Percentiles rank a stretch among this genome's conserved stretches.
These are phyloP conservation scores for Hevea brasiliensis DNA, from an alignment of 345 rosid species.

Conservation along the genomic window DNA sequence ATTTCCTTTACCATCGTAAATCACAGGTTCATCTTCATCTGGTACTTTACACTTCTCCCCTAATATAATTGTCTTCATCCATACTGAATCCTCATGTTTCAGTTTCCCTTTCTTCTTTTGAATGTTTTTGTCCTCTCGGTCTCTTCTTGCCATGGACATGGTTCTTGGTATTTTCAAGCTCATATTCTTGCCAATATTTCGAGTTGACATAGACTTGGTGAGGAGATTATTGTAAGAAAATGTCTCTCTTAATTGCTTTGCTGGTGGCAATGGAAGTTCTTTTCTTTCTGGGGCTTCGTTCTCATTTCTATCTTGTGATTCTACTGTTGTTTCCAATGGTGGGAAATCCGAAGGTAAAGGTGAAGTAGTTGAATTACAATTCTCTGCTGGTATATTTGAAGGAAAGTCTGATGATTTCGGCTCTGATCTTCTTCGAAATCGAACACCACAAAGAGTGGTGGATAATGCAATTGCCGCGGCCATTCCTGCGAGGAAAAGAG, in stretches of 20 bases:
- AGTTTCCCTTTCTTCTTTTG: conserved; percentile 30
- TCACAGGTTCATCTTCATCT: conserved; percentile 34
- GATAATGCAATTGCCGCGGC: conserved; percentile 37
- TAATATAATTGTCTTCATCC: conserved; percentile 64
- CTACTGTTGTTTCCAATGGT: not conserved
- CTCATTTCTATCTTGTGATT: not conserved
- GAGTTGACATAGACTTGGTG: conserved; percentile 21
- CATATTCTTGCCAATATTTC: conserved; percentile 5
- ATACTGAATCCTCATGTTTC: conserved; percentile 52
- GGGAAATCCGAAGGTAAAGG: not conserved
- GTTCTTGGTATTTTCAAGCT: conserved; percentile 41
- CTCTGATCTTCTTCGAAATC: conserved; percentile 27
- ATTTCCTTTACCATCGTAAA: conserved; percentile 42
- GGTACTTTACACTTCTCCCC: conserved; percentile 66
- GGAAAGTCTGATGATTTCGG: not conserved
- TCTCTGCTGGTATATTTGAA: not conserved
- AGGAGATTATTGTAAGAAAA: conserved; percentile 30
- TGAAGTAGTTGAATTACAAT: not conserved
- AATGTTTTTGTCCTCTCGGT: conserved; percentile 7
- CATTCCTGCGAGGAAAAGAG: conserved; percentile 29
- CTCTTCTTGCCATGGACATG: conserved; percentile 29
- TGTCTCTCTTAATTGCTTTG: conserved; percentile 24
- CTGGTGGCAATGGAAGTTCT: conserved; percentile 51
- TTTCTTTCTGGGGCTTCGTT: not conserved
- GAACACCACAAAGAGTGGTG: conserved; percentile 45